These are phyloP conservation scores for Cordyceps pruinosa DNA, from an alignment of 2,329 filamentous ascomycete species.

Conservation along the genomic window DNA sequence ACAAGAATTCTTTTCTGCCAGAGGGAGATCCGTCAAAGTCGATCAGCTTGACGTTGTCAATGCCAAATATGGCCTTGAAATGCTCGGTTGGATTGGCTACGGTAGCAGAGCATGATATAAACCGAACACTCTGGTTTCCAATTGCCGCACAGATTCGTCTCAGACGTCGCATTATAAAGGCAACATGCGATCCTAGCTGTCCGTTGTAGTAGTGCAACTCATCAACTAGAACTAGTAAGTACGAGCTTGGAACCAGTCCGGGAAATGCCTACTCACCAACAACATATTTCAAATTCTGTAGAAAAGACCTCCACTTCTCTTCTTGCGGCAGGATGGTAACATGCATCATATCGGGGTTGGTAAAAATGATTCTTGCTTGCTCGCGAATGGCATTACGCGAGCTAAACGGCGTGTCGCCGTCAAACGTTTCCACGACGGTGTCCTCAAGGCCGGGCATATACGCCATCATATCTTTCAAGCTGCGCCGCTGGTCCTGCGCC, in stretches of 20 bases:
- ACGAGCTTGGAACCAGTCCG: not conserved
- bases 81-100: slow-evolving; percentile 88
- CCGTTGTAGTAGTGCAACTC: slow-evolving; percentile 97
- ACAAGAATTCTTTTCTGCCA: slow-evolving; percentile 85
- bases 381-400: slow-evolving; percentile 77
- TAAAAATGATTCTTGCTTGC: slow-evolving; percentile 88
- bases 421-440: slow-evolving; percentile 82
- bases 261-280: slow-evolving; percentile 47
- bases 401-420: slow-evolving; percentile 84
- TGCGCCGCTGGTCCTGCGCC: slow-evolving; percentile 87
- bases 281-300: slow-evolving; percentile 85
- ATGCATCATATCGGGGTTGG: slow-evolving; percentile 97
- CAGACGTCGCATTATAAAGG: slow-evolving; percentile 87
- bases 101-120: slow-evolving; percentile 94
- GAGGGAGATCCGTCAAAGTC: slow-evolving; percentile 92
- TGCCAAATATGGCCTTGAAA: slow-evolving; percentile 89
- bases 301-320: slow-evolving; percentile 76
- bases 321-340: slow-evolving; percentile 91
- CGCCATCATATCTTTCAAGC: slow-evolving; percentile 73
- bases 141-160: slow-evolving; percentile 83
- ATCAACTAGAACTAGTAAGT: slow-evolving; percentile 44
- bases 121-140: slow-evolving; percentile 77
- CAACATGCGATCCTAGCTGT: slow-evolving; percentile 86
- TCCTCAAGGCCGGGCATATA: slow-evolving; percentile 75
- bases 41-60: slow-evolving; percentile 71